Conservation (phyloP, 805 yeast genomes). For the Nakazawaea holstii region DNA sequence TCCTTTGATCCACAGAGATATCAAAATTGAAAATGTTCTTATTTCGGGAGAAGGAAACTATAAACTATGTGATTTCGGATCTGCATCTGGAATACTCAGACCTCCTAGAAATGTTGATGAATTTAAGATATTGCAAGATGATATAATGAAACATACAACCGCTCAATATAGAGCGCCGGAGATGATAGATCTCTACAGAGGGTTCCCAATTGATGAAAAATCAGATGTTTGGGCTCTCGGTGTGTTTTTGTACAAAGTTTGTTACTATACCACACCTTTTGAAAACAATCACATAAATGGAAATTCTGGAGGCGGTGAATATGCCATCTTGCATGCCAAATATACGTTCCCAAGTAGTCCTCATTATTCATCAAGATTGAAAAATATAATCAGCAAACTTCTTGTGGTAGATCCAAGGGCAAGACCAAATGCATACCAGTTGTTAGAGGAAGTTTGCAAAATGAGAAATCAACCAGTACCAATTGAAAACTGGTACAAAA, state of each 20-base stretch:
- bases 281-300: slow-evolving; percentile 42
- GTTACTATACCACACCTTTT: slow-evolving; percentile 81
- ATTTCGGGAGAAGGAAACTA: slow-evolving; percentile 52
- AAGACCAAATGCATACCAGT: slow-evolving; percentile 70
- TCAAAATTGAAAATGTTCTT: slow-evolving; percentile 77
- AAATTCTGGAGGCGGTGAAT: slow-evolving; percentile 37
- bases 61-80: slow-evolving; percentile 80
- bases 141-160: slow-evolving; percentile 73
- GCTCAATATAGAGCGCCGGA: slow-evolving; percentile 85
- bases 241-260: slow-evolving; percentile 66
- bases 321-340: slow-evolving; percentile 54
- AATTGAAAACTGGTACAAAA: slow-evolving; percentile 30
- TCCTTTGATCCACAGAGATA: slow-evolving; percentile 72
- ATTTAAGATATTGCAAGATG: slow-evolving; percentile 53
- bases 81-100: slow-evolving; percentile 60
- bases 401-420: slow-evolving; percentile 61
- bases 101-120: slow-evolving; percentile 63
- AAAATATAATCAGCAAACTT: slow-evolving; percentile 56
- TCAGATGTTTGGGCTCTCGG: slow-evolving; percentile 87
- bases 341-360: slow-evolving; percentile 52
- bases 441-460: slow-evolving; percentile 60
- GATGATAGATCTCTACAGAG: slow-evolving; percentile 67
- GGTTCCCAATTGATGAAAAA: slow-evolving; percentile 73
- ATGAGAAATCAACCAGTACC: slow-evolving; percentile 49
- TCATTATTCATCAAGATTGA: slow-evolving; percentile 54